These are phyloP conservation scores for Fusarium keratoplasticum DNA, from an alignment of 2,329 filamentous ascomycete genomes.

Conservation along the genomic window DNA sequence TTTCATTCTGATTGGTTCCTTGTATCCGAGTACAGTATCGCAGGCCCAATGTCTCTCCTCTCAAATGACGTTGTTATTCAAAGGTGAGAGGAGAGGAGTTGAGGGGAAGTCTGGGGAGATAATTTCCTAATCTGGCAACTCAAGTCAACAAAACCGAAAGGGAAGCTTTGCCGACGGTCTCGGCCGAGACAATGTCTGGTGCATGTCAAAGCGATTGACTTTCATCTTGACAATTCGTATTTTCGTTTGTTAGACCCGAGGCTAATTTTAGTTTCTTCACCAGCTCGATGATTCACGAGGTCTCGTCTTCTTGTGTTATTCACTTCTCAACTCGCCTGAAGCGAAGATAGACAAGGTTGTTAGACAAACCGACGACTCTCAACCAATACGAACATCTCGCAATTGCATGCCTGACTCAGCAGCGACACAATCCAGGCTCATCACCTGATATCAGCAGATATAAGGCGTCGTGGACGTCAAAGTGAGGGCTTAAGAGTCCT, in stretches of 20 bases:
- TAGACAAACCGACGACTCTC: background rate
- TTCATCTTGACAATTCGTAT: background rate
- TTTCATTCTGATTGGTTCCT: background rate
- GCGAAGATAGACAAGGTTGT: background rate
- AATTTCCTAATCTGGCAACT: background rate
- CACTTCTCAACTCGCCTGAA: background rate
- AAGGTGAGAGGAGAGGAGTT: background rate
- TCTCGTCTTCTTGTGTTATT: background rate
- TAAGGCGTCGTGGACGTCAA: background rate
- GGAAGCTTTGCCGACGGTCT: background rate
- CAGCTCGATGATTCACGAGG: background rate
- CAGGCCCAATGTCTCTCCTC: background rate
- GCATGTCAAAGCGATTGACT: background rate
- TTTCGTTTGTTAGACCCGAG: background rate
- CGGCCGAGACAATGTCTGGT: conserved; percentile 1
- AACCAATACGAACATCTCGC: background rate
- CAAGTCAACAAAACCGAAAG: background rate
- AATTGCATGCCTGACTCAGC: background rate
- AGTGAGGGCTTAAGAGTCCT: background rate
- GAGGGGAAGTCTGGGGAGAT: background rate
- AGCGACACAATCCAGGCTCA: background rate
- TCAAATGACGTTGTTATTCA: background rate
- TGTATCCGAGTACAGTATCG: background rate
- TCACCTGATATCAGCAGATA: background rate
- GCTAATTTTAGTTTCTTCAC: background rate